These are phyloP conservation scores for Xerocomus spinulosus DNA, from an alignment of 768 basidiomycete species.

Conservation along the genomic window DNA sequence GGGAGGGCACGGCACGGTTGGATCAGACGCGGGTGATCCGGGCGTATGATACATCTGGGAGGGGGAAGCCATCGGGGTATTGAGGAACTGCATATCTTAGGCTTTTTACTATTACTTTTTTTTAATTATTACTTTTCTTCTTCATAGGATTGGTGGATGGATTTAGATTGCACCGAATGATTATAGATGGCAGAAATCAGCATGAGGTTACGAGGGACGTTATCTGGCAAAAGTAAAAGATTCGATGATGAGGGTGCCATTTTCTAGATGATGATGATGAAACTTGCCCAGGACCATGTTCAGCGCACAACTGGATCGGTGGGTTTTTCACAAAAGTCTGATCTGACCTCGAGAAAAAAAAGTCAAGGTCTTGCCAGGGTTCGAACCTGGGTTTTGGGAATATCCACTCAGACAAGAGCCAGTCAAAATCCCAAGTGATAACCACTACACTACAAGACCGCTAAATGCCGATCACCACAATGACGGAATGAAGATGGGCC, in stretches of 20 bases:
- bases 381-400: conserved; percentile 26
- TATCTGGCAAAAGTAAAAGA: no score
- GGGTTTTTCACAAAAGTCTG: no score
- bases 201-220: no score
- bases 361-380: conserved; percentile 23
- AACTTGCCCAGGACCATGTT: no score
- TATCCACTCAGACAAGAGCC: neutral
- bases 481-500: neutral
- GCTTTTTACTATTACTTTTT: neutral
- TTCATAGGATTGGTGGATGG: neutral
- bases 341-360: no score
- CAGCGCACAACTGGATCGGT: no score
- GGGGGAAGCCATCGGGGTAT: conserved; percentile 71
- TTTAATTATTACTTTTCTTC: neutral
- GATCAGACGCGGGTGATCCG: conserved; percentile 84
- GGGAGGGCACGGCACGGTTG: conserved; percentile 37
- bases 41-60: conserved; percentile 82
- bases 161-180: no score
- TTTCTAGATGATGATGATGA: no score
- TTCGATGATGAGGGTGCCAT: no score
- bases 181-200: no score
- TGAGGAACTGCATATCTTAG: conserved; percentile 27
- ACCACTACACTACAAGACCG: conserved; percentile 28
- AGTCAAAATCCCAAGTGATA: conserved; percentile 26
- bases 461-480: neutral